Conservation (phyloP, 148 eudicot genomes). For the Dianthus caryophyllus region DNA sequence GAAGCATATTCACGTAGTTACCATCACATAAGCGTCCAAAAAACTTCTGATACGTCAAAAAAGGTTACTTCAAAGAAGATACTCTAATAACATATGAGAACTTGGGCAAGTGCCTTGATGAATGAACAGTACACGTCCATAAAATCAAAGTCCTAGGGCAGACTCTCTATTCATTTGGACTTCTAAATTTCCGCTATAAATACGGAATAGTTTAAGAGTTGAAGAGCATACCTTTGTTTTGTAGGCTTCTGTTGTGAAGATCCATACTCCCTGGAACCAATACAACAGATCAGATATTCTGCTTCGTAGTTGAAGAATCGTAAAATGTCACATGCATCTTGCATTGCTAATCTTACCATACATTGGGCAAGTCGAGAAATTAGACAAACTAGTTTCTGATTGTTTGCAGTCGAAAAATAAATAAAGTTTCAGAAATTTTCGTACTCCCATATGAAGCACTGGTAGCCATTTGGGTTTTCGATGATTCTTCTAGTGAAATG, state of each 20-base stretch:
- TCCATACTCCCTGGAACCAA: slow-evolving; percentile 67
- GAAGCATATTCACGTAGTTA: background rate
- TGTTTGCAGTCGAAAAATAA: background rate
- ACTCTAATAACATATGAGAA: background rate
- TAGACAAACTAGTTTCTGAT: background rate
- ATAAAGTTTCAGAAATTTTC: background rate
- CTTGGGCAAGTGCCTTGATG: background rate
- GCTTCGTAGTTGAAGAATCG: background rate
- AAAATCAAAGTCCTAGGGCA: background rate
- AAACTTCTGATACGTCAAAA: background rate
- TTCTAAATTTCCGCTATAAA: background rate
- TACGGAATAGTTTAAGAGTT: background rate
- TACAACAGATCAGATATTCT: background rate
- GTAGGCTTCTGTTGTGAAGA: slow-evolving; percentile 74
- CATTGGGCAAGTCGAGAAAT: background rate
- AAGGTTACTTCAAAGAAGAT: too few relatives aligned
- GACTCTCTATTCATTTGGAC: background rate
- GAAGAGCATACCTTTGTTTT: slow-evolving; percentile 60
- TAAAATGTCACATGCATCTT: background rate
- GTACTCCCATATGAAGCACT: background rate
- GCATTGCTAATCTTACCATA: background rate
- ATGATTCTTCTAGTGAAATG: background rate
- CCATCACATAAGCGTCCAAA: background rate
- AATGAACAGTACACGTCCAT: background rate
- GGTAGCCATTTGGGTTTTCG: background rate